Conservation (phyloP, 257 asterid species). For the Sherardia arvensis region DNA sequence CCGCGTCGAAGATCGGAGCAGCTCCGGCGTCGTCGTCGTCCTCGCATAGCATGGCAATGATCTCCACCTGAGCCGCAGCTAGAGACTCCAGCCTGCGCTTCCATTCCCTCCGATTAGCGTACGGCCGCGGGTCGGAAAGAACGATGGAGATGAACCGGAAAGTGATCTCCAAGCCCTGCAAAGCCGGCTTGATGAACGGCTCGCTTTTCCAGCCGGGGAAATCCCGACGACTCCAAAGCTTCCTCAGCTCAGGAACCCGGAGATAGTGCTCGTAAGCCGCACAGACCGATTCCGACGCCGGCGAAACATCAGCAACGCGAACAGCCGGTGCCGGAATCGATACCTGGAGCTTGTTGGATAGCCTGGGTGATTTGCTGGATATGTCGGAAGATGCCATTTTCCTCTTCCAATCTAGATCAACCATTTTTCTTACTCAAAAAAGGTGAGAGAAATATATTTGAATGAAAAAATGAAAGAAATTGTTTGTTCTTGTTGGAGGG, state of each 20-base stretch:
- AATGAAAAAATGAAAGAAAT: not conserved
- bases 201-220: slow-evolving; percentile 71
- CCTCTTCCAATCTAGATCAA: slow-evolving; percentile 77
- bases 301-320: slow-evolving; percentile 34
- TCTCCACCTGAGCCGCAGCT: slow-evolving; percentile 48
- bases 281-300: slow-evolving; percentile 73
- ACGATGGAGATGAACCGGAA: slow-evolving; percentile 72
- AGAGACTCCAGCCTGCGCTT: slow-evolving; percentile 55
- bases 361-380: slow-evolving; percentile 50
- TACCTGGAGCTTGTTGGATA: slow-evolving; percentile 54
- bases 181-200: slow-evolving; percentile 54
- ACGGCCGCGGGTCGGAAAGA: slow-evolving; percentile 60
- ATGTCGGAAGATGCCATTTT: slow-evolving; percentile 55
- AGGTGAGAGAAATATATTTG: too few species aligned
- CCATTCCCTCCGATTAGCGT: slow-evolving; percentile 70
- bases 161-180: slow-evolving; percentile 57
- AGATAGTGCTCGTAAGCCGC: slow-evolving; percentile 65
- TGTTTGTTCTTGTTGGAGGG: not conserved
- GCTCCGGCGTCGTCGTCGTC: slow-evolving; percentile 50
- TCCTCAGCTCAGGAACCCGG: slow-evolving; percentile 62
- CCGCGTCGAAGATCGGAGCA: slow-evolving; percentile 56
- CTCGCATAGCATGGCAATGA: slow-evolving; percentile 53
- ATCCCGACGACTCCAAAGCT: slow-evolving; percentile 44
- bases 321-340: slow-evolving; percentile 46
- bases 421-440: slow-evolving; percentile 33